phyloP scores from a whole-genome alignment of 345 rosid species.

The Lagerstroemia speciosa region DNA sequence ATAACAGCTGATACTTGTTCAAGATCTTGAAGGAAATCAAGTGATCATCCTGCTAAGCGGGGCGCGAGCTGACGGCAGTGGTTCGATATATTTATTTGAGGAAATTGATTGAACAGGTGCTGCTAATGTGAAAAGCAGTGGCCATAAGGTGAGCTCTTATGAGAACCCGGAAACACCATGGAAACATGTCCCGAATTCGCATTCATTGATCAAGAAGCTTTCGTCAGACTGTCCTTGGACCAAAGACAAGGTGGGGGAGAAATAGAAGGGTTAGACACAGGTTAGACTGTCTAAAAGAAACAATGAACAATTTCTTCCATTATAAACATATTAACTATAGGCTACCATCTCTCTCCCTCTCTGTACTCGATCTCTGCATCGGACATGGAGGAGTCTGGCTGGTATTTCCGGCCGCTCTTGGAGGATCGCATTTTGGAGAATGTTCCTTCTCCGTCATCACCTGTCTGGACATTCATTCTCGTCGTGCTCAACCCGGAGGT shows the following conservation, averaged over 20 bases:
- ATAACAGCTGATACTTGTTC: conserved; percentile 44
- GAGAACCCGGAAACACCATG: too few species aligned
- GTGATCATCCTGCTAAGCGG: too few species aligned
- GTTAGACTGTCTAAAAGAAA: neutral
- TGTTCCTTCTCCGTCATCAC: conserved; percentile 41
- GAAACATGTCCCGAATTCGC: too few species aligned
- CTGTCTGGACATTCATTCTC: conserved; percentile 17
- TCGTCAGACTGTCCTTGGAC: neutral
- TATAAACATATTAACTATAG: neutral
- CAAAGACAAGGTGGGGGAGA: neutral
- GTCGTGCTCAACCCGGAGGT: conserved; percentile 39
- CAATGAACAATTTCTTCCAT: conserved; percentile 2
- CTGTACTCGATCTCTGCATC: conserved; percentile 95
- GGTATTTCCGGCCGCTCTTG: conserved; percentile 57
- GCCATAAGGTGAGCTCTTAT: too few species aligned
- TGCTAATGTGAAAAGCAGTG: too few species aligned
- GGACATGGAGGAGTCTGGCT: conserved; percentile 57
- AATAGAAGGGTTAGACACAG: conserved; percentile 2
- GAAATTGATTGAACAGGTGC: too few species aligned
- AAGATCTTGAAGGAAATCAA: conserved; percentile 31
- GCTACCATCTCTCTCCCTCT: conserved; percentile 16
- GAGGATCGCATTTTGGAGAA: conserved; percentile 51
- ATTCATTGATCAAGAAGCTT: neutral
- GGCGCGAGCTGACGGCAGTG: too few species aligned
- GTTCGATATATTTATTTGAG: too few species aligned